These are phyloP conservation scores for Clathrospora elynae DNA, from an alignment of 2,329 filamentous ascomycete species.

Conservation along the genomic window DNA sequence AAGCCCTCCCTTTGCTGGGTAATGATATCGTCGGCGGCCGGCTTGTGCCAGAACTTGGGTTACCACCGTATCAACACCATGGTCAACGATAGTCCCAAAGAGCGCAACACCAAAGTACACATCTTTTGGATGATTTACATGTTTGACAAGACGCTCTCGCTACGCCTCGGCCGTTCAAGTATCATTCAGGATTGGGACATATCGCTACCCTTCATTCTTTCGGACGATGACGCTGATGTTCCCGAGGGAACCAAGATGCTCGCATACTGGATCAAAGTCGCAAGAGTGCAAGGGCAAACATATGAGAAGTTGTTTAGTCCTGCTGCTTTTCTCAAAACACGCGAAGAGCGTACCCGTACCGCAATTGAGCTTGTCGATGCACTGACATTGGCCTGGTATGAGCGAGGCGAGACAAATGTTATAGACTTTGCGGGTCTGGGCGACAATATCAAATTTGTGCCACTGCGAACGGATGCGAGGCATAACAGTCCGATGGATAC, in stretches of 20 bases:
- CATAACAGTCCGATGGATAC: constrained; percentile 29
- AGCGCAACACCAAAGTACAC: constrained; percentile 37
- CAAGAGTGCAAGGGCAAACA: constrained; percentile 41
- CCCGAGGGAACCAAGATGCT: constrained; percentile 28
- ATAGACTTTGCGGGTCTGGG: constrained; percentile 9
- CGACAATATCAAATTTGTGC: neutral
- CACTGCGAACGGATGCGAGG: constrained; percentile 4
- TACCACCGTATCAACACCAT: constrained; percentile 46
- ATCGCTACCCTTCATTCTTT: constrained; percentile 29
- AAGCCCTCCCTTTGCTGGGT: constrained; percentile 46
- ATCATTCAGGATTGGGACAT: constrained; percentile 50
- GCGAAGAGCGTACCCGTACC: constrained; percentile 32
- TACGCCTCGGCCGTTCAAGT: constrained; percentile 46
- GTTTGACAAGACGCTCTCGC: constrained; percentile 48
- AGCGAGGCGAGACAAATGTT: constrained; percentile 33
- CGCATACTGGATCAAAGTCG: constrained; percentile 44
- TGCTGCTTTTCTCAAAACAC: constrained; percentile 36
- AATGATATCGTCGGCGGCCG: constrained; percentile 39
- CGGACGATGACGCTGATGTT: constrained; percentile 8
- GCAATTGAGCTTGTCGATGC: constrained; percentile 35
- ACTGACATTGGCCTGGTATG: constrained; percentile 38
- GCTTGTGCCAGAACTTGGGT: constrained; percentile 41
- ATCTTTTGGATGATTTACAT: constrained; percentile 49
- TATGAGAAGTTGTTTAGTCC: constrained; percentile 49
- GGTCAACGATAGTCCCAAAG: constrained; percentile 39